These are phyloP conservation scores for Calocybe gangraenosa DNA, from an alignment of 768 basidiomycete species.

Conservation along the genomic window DNA sequence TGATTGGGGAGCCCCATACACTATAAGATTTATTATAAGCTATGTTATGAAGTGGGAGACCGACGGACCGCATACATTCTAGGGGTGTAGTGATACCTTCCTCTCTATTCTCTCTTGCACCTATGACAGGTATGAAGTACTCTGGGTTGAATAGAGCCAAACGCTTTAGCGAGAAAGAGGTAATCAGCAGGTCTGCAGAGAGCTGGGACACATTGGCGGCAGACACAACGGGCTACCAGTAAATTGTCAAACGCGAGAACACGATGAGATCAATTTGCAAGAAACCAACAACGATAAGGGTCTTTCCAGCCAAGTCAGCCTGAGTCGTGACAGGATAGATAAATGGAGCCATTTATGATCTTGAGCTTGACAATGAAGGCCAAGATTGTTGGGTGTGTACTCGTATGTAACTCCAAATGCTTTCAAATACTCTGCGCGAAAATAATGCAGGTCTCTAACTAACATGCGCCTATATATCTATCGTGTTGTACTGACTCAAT, in stretches of 20 bases:
- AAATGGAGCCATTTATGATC: conserved; percentile 23
- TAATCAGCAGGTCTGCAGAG: conserved; percentile 68
- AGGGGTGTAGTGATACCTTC: conserved; percentile 68
- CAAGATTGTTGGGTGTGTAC: no score
- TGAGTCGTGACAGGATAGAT: conserved; percentile 23
- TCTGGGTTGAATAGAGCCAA: conserved; percentile 62
- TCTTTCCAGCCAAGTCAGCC: conserved; percentile 32
- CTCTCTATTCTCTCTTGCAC: conserved; percentile 59
- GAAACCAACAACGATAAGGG: conserved; percentile 39
- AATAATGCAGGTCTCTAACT: no score
- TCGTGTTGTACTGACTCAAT: no score
- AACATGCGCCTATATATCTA: no score
- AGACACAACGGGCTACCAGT: conserved; percentile 63
- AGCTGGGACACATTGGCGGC: conserved; percentile 81
- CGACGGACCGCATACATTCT: conserved; percentile 53
- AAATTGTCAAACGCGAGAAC: conserved; percentile 9
- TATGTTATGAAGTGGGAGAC: background rate
- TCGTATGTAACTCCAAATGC: no score
- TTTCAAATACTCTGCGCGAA: no score
- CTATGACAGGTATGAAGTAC: conserved; percentile 67
- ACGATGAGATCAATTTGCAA: conserved; percentile 3
- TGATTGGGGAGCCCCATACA: conserved; percentile 52
- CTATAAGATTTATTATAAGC: conserved; percentile 30
- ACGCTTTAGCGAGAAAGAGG: conserved; percentile 54
- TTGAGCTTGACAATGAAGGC: no score